Conservation (phyloP, 768 basidiomycete species). For the Polyporus arcularius region DNA sequence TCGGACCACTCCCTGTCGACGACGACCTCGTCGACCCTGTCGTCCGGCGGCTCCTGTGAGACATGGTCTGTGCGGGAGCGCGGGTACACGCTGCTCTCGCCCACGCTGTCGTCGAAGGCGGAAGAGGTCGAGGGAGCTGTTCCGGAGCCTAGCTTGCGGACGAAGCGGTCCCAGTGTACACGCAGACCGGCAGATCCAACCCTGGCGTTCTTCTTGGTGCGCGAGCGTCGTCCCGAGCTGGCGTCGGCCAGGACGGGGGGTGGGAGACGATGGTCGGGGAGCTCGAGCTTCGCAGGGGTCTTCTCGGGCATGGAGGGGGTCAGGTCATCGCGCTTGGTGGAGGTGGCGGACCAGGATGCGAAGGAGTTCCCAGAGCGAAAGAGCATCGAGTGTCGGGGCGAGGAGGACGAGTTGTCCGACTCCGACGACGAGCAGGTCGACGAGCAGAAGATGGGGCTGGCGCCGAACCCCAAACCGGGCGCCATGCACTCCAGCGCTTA, state of each 20-base stretch:
- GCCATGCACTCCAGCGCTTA: not conserved
- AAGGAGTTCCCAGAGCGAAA: slow-evolving; percentile 17
- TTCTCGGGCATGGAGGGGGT: slow-evolving; percentile 14
- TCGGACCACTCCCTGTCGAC: slow-evolving; percentile 74
- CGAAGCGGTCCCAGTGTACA: slow-evolving; percentile 34
- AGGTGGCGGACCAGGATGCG: slow-evolving; percentile 10
- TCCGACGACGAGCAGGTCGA: not conserved
- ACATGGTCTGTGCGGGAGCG: slow-evolving; percentile 25
- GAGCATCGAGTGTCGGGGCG: slow-evolving; percentile 1
- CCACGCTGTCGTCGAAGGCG: slow-evolving; percentile 46
- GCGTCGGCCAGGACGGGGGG: slow-evolving; percentile 19
- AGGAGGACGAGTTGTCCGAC: not conserved
- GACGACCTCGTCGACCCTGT: slow-evolving; percentile 68
- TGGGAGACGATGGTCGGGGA: slow-evolving; percentile 11
- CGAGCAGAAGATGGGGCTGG: not conserved
- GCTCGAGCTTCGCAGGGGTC: slow-evolving; percentile 3
- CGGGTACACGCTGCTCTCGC: slow-evolving; percentile 39
- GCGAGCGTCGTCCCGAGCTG: slow-evolving; percentile 17
- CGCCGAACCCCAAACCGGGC: too few relatives aligned
- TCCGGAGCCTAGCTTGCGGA: slow-evolving; percentile 34
- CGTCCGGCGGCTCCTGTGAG: slow-evolving; percentile 36
- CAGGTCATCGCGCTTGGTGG: slow-evolving; percentile 20
- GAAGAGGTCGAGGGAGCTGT: slow-evolving; percentile 52
- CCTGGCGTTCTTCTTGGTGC: slow-evolving; percentile 26
- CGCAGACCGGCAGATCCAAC: slow-evolving; percentile 26